phyloP scores from a whole-genome alignment of 371 early-diverging fungal species.

The Blakeslea trispora region DNA sequence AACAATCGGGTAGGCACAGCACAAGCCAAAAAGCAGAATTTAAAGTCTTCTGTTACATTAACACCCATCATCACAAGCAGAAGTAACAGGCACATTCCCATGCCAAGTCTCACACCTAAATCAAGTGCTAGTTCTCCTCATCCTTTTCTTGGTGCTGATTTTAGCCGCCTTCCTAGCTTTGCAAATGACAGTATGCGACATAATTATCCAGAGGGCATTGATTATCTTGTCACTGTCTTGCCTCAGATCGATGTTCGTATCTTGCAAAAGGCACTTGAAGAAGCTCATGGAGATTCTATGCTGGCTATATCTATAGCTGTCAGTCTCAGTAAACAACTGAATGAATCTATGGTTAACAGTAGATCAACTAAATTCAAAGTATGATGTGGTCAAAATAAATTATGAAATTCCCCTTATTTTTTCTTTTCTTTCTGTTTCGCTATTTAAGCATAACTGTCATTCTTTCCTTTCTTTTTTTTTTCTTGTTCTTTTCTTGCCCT shows the following conservation, averaged over 20 bases:
- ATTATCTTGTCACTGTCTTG: slow-evolving; percentile 21
- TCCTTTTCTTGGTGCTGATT: slow-evolving; percentile 5
- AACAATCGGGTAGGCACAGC: not conserved
- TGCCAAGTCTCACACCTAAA: slow-evolving; percentile 5
- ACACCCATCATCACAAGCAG: slow-evolving; percentile 9
- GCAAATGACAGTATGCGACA: not conserved
- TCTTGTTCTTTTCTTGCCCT: slow-evolving; percentile 1
- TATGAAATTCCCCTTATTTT: not conserved
- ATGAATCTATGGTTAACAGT: not conserved
- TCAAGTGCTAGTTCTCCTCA: slow-evolving; percentile 22
- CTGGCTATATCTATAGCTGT: slow-evolving; percentile 25
- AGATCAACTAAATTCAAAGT: slow-evolving; percentile 8
- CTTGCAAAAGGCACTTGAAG: slow-evolving; percentile 19
- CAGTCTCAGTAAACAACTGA: slow-evolving; percentile 4
- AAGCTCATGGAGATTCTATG: slow-evolving; percentile 31
- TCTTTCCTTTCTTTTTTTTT: not conserved
- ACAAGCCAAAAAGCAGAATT: not conserved
- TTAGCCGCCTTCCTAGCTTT: not conserved
- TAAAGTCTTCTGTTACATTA: slow-evolving; percentile 2
- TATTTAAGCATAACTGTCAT: no score
- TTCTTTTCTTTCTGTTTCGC: no score
- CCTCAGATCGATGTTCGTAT: slow-evolving; percentile 23
- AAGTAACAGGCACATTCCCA: not conserved
- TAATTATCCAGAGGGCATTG: slow-evolving; percentile 4
- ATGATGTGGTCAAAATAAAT: no score